phyloP scores from a whole-genome alignment of 1,284 basidiomycete species.

The Singerocomus rubriflavus region DNA sequence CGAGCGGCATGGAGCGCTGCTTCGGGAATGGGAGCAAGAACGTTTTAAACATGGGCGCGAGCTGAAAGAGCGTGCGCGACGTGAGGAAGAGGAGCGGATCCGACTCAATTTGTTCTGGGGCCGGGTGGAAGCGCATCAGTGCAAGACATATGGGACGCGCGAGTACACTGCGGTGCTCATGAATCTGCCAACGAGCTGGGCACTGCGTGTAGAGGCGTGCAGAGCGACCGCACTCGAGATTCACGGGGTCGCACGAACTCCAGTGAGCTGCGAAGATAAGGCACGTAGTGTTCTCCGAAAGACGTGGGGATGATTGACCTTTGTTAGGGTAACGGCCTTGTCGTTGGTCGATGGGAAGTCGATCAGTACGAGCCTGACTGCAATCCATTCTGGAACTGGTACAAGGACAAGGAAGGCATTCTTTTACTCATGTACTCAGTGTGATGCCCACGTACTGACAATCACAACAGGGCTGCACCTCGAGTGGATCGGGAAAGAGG shows the following conservation, averaged over 20 bases:
- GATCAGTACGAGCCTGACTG: conserved; percentile 22
- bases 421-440: not conserved
- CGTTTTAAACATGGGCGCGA: conserved; percentile 11
- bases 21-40: conserved; percentile 18
- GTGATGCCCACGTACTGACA: not conserved
- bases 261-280: conserved; percentile 25
- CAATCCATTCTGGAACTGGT: conserved; percentile 21
- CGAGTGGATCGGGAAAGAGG: conserved; percentile 23
- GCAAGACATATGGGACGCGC: conserved; percentile 27
- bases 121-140: conserved; percentile 21
- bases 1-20: conserved; percentile 6
- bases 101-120: conserved; percentile 21
- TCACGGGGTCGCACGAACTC: conserved; percentile 21
- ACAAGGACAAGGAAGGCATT: conserved; percentile 19
- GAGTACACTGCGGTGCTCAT: conserved; percentile 26
- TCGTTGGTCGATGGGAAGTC: conserved; percentile 26
- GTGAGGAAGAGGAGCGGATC: conserved; percentile 26
- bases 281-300: conserved; percentile 9
- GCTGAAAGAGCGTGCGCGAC: conserved; percentile 13
- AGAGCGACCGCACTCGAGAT: conserved; percentile 24
- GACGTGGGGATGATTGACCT: not conserved
- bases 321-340: conserved; percentile 18
- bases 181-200: conserved; percentile 22
- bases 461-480: conserved; percentile 23
- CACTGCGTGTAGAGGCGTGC: conserved; percentile 20